Base-by-base conservation (phyloP, 2,329 filamentous ascomycete genomes). In the Microsporum canis region DNA sequence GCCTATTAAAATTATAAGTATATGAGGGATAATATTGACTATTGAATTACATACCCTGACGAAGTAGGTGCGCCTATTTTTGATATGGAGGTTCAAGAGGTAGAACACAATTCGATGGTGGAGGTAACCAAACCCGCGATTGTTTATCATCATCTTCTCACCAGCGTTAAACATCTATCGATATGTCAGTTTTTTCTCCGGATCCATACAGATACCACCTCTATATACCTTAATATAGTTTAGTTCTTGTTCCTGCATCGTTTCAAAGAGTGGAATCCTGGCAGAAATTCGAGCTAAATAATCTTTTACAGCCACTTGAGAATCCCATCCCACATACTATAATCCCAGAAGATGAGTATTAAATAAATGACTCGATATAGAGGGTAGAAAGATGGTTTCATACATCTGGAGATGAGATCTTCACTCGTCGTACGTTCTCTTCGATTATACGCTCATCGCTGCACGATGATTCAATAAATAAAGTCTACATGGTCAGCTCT, bases 81-180 rank as follows among this genome's bases (percentile, higher is more conserved):
- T 97, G 79, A 96, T 96, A 74, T 99, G 94, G 29, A 97, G 80
- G 70, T 99, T 99, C 70, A 96, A 89, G 55, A 99, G 84, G 74
- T 97, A 99, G 76, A 99, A 99, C 60, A 99, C 92, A 66, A 99
- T 99, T 63, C 94, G 86, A 72, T 99, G 91, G 0, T 91, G 95
- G 36, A 99, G 82, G 71, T 99, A 99, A 68, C 91, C 92, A 73
- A 99, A 97, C 70, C 88, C 91, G 72, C 94, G 89, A 67, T 97
- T 96, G 77, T 99, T 99, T 75, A 97, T 92, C 68, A 92, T 88
- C 70, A 99, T 88, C 66, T 90, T 86, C 70, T 92, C 85, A 51
- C 94, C 94, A 5, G 94, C 94, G 68, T 99, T 99, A 72, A 97
- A 95, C 92, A 99, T 96, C 78, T 79, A 51, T 6, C 23, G 8